Evolutionary conservation across 148 eudicot species (phyloP).

Genomic region (Camellia lanceoleosa): DNA sequence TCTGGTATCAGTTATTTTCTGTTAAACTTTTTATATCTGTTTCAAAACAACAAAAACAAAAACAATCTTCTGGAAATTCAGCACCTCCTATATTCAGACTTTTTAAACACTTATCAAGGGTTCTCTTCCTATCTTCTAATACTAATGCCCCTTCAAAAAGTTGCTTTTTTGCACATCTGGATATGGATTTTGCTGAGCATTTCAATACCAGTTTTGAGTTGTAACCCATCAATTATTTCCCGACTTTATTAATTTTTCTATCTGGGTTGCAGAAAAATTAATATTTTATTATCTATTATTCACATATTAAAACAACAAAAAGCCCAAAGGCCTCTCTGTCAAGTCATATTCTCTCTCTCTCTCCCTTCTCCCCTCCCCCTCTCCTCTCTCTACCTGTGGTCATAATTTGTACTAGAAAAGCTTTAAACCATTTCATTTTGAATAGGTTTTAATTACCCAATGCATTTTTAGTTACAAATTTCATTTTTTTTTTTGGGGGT

Average conservation of each 20-base stretch:
- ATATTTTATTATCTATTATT: not conserved
- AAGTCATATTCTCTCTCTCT: conserved; percentile 14
- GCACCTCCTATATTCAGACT: conserved; percentile 1
- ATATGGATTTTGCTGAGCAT: conserved; percentile 11
- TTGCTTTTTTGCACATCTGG: conserved; percentile 3
- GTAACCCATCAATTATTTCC: conserved; percentile 10
- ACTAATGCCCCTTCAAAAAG: not conserved
- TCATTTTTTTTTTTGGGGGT: too few species aligned
- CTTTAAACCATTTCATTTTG: not conserved
- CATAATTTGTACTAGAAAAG: conserved; percentile 9
- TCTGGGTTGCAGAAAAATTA: not conserved
- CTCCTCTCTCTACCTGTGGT: not conserved
- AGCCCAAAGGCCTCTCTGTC: not conserved
- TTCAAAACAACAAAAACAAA: not conserved
- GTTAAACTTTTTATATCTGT: not conserved
- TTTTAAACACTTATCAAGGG: conserved; percentile 9
- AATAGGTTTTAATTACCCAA: not conserved
- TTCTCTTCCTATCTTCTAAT: conserved; percentile 2
- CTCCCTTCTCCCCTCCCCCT: too few species aligned
- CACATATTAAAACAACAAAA: not conserved
- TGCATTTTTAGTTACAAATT: not conserved
- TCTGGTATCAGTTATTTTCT: conserved; percentile 11
- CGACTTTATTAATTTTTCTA: not conserved
- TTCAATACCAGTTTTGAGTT: conserved; percentile 13
- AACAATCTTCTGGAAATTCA: conserved; percentile 3